phyloP scores from a whole-genome alignment of 148 eudicot genomes.

The Rhododendron henanense region DNA sequence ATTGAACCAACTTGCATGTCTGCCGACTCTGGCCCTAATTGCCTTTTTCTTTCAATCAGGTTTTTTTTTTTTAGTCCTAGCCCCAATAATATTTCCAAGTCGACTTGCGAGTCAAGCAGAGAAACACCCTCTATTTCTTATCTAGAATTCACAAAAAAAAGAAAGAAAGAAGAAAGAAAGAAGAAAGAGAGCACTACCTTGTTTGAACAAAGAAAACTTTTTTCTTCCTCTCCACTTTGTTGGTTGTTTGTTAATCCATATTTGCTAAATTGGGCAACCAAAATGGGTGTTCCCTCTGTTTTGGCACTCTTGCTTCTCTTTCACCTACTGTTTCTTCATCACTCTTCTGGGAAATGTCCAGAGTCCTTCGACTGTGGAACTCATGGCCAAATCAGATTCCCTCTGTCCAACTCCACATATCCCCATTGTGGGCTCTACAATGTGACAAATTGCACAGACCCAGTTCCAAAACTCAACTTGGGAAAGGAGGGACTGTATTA shows the following conservation, averaged over 20 bases:
- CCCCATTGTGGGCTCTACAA: constrained; percentile 28
- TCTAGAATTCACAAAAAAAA: background rate
- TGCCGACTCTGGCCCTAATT: too few relatives aligned
- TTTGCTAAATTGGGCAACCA: background rate
- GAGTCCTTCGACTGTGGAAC: constrained; percentile 13
- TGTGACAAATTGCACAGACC: constrained; percentile 18
- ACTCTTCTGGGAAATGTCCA: background rate
- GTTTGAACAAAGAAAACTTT: background rate
- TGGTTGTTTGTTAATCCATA: background rate
- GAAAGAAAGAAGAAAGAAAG: too few relatives aligned
- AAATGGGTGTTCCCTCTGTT: background rate
- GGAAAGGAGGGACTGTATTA: background rate
- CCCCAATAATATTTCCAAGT: too few relatives aligned
- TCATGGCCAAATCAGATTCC: background rate
- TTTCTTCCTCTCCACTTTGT: too few relatives aligned
- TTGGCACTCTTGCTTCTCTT: background rate
- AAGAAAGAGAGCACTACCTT: background rate
- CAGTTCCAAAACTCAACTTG: constrained; percentile 13
- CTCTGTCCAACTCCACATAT: constrained; percentile 4
- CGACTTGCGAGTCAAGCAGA: background rate
- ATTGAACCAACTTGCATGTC: too few relatives aligned
- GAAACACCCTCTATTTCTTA: background rate
- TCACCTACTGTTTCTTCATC: background rate
- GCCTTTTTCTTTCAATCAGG: too few relatives aligned
- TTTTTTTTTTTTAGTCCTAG: too few relatives aligned